Conservation (phyloP, 768 basidiomycete genomes). For the Lyophyllum semitale region DNA sequence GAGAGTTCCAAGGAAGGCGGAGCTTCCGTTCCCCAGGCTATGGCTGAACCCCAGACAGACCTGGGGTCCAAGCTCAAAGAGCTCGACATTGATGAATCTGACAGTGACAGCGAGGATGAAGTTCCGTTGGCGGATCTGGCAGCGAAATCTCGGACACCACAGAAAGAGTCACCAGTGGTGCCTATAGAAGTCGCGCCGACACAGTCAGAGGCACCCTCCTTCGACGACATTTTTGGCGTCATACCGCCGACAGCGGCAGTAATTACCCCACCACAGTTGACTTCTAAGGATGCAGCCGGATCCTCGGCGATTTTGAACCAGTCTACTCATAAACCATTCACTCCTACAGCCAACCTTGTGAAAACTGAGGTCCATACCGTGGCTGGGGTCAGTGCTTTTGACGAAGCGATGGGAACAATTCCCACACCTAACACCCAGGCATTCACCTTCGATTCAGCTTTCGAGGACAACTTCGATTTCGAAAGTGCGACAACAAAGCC, state of each 20-base stretch:
- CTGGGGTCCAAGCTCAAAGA: slow-evolving; percentile 56
- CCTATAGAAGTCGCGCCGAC: slow-evolving; percentile 5
- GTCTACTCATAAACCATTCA: slow-evolving; percentile 21
- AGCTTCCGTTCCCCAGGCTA: slow-evolving; percentile 14
- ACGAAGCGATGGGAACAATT: slow-evolving; percentile 70
- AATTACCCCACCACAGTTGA: not conserved
- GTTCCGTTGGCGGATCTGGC: slow-evolving; percentile 37
- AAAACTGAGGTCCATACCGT: slow-evolving; percentile 20
- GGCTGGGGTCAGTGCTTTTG: slow-evolving; percentile 68
- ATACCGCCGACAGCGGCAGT: slow-evolving; percentile 24
- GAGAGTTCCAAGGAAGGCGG: slow-evolving; percentile 9
- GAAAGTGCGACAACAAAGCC: slow-evolving; percentile 35
- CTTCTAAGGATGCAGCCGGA: not conserved
- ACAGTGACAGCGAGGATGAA: slow-evolving; percentile 52
- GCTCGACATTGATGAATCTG: slow-evolving; percentile 55
- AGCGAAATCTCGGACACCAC: slow-evolving; percentile 24
- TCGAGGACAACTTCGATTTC: slow-evolving; percentile 66
- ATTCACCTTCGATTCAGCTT: slow-evolving; percentile 66
- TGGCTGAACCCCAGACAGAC: slow-evolving; percentile 44
- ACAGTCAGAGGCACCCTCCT: slow-evolving; percentile 25
- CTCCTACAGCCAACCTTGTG: slow-evolving; percentile 13
- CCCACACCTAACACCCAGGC: slow-evolving; percentile 38
- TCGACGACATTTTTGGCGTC: slow-evolving; percentile 61
- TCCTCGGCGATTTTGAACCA: slow-evolving; percentile 8
- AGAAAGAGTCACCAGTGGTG: slow-evolving; percentile 17